phyloP scores from a whole-genome alignment of 352 stramenopile genomes.

The Phytophthora melonis region DNA sequence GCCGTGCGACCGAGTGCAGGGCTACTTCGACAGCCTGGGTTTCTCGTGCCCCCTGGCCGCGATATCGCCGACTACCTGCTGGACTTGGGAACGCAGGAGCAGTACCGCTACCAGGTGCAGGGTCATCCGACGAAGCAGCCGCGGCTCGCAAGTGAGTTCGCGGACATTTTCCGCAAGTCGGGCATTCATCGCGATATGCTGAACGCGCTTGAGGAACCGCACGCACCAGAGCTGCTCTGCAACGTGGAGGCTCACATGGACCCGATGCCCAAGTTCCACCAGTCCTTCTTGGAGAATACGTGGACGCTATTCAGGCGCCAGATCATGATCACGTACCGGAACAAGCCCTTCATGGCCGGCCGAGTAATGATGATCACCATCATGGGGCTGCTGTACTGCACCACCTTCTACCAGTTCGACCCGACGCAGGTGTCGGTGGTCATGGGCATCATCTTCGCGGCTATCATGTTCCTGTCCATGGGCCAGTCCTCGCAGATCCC shows the following conservation, averaged over 20 bases:
- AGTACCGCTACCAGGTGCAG: slow-evolving; percentile 33
- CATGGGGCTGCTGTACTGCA: slow-evolving; percentile 34
- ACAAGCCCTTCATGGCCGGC: slow-evolving; percentile 30
- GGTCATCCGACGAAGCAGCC: slow-evolving; percentile 20
- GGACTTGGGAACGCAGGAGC: slow-evolving; percentile 39
- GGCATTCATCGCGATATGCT: slow-evolving; percentile 32
- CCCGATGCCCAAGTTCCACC: slow-evolving; percentile 51
- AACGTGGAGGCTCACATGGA: slow-evolving; percentile 13
- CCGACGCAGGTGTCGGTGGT: slow-evolving; percentile 34
- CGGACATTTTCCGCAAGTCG: slow-evolving; percentile 37
- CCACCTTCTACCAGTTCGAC: slow-evolving; percentile 30
- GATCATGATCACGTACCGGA: slow-evolving; percentile 44
- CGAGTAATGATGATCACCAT: slow-evolving; percentile 32
- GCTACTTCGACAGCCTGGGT: slow-evolving; percentile 47
- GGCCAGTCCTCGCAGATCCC: slow-evolving; percentile 33
- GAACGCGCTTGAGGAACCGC: slow-evolving; percentile 38
- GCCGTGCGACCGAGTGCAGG: slow-evolving; percentile 20
- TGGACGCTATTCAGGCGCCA: slow-evolving; percentile 42
- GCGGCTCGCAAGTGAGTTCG: slow-evolving; percentile 21
- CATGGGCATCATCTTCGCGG: slow-evolving; percentile 73
- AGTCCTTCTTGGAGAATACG: slow-evolving; percentile 45
- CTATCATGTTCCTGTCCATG: slow-evolving; percentile 71
- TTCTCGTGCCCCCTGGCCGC: slow-evolving; percentile 42
- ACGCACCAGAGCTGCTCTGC: slow-evolving; percentile 15
- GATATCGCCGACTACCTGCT: slow-evolving; percentile 46